Base-by-base conservation (phyloP, 169 alveolate genomes). In the Cryptosporidium tyzzeri region DNA sequence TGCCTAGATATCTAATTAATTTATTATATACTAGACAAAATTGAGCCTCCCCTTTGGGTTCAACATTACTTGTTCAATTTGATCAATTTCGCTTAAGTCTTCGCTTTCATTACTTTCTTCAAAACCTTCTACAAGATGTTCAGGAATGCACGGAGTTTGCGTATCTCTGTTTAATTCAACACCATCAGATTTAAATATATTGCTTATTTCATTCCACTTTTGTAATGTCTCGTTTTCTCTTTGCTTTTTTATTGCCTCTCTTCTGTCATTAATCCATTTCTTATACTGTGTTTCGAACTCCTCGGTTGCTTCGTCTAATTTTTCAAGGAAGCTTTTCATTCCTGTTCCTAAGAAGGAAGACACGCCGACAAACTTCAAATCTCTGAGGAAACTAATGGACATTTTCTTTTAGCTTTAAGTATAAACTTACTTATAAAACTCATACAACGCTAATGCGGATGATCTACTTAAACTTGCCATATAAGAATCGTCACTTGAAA, bases 361-460 rank as follows among this genome's bases (percentile, higher is more conserved):
- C 26, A 96, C 93, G 0, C 97, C 97, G 44, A 93, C 93, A 70
- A 93, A 84, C 48, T 50, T 92, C 94, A 87, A 45, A 51, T 70
- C 87, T 51, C 87, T 35, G 68, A 31, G 61, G 3, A 37, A 23
- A 7, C 6, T 45, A 93, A 91, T 41, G 86, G 93, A 45, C 12
- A 7, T 48, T 12, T 39, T 65, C 68, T 21, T 31, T 33, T 31
- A 9, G 12, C 23, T 70, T 16, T 41, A 26, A 16, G 12, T 71
- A 62, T 58, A n/a, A 55, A 89, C 93, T 71, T 80, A 80, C 89
- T 91, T 70, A 91, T 97, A 97, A 91, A 96, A 97, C 85, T 97
- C 99, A 80, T 95, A 95, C 41, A 97, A 93, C 84, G 96, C 97
- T 69, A 97, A 92, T 29, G 98, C 96, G 74, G 97, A 93, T 29